Base-by-base conservation (phyloP, 139 green algal genomes). In the Haematococcus sp. region DNA sequence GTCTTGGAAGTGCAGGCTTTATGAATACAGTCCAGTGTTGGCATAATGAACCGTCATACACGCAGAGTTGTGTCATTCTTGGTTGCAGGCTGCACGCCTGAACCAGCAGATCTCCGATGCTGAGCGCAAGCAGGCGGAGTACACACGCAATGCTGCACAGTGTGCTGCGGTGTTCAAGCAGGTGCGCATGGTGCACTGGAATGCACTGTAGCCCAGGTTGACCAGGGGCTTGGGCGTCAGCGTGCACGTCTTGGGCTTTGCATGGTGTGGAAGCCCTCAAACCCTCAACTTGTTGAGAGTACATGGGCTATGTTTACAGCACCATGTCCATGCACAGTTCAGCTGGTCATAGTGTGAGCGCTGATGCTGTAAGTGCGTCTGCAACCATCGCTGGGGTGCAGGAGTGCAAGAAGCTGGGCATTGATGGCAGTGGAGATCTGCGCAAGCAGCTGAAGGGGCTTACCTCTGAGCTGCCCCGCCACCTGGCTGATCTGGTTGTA, bases 121-220 rank as follows among this genome's bases (percentile, higher is more conserved):
- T 31, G 87, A 95, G 30, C 72, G 81, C 5, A 81, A 74, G 40
- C 80, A 85, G 15, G 87, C 70, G 1, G 91, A 95, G 27, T 88
- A 81, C 31, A 30, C 85, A 4, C 80, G 83, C 28, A 88, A 75
- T 52, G 91, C 90, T 1, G 64, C 76, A 0, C 23, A 73, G 0
- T 82, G 79, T 19, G 88, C 86, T 0, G 68, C 69, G 1, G 83
- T 81, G 15, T 94, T 84, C 76, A 67, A 87, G 55, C 76, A 88
- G 84, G 89, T 87, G 59, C 5, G 73, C 4, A 52, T 25, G 1
- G 23, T 23, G 28, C 4, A 31, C 28, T 34, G 34, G n/a, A n/a
- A n/a, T n/a, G n/a, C n/a, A n/a, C n/a, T n/a, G n/a, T n/a, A n/a
- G n/a, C n/a, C 68, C 5, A 23, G 13, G 49, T 54, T 23, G 4